Evolutionary conservation across 2,329 filamentous ascomycete species (phyloP), one percentile per base, ranked within the genome.

Genomic region (Aspergillus quadrilineatus): DNA sequence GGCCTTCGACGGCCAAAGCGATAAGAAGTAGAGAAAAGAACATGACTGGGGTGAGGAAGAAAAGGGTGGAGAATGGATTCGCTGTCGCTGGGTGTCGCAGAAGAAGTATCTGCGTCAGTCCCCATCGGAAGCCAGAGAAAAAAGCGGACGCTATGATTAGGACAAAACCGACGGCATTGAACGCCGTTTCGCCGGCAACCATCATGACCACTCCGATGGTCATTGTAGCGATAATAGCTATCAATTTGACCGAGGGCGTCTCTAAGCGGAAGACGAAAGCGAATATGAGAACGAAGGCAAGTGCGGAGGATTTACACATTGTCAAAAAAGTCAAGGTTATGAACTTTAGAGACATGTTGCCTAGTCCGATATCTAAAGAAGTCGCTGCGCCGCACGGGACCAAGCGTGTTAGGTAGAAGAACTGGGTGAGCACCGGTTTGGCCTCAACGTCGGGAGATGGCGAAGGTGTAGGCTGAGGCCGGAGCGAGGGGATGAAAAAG

Each of bases 241-340:
- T 88, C 7, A 99, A 84, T 65, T 88, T 89, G 81, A 89, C 86
- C 0, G 93, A 97, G 0, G 90, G 91, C 9, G 85, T 84, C 75
- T 99, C 94, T 51, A 99, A 86, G 52, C 89, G 87, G 79, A 99
- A 97, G 47, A 96, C 73, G 69, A 99, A 96, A 60, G 94, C 94
- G 71, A 99, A 99, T 48, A 96, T 75, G 22, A 99, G 86, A 53
- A 99, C 94, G 70, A 97, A 99, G 44, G 90, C 92, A 22, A 99
- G 84, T 14, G 93, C 90, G 8, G 92, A 97, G 5, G 93, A 97
- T 82, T 99, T 99, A 78, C 94, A 97, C 94, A 99, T 97, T 58
- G 94, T 99, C 76, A 96, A 96, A 73, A 99, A 99, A 8, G 93
- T 97, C 64, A 99, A 84, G 42, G 90, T 92, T 67, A 99, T 97